Conservation (phyloP, 2,329 filamentous ascomycete species). For the Davidsoniella neocaledoniae region DNA sequence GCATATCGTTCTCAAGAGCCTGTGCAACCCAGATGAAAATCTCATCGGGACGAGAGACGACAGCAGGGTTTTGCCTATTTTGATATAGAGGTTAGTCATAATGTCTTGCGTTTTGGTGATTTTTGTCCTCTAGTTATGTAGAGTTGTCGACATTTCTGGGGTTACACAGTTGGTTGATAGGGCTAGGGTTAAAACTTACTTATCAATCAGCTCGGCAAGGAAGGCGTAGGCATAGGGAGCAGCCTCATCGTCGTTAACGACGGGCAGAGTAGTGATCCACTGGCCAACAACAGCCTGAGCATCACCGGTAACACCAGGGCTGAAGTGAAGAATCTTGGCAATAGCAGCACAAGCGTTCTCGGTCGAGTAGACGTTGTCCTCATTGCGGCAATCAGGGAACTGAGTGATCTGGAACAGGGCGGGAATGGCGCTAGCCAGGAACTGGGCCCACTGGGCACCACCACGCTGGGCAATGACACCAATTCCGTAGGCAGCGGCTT, state of each 20-base stretch:
- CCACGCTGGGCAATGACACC: conserved; percentile 91
- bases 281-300: conserved; percentile 59
- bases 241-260: conserved; percentile 91
- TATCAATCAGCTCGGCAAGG: conserved; percentile 76
- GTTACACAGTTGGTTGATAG: background rate
- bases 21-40: conserved; percentile 75
- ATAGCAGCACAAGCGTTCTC: conserved; percentile 95
- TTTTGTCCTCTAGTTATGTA: too few relatives aligned
- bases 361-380: conserved; percentile 92
- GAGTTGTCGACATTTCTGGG: background rate
- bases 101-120: too few relatives aligned
- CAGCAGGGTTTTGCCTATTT: conserved; percentile 64
- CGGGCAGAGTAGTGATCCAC: conserved; percentile 83
- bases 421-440: conserved; percentile 63
- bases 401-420: conserved; percentile 73
- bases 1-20: conserved; percentile 76
- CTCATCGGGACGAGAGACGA: conserved; percentile 60
- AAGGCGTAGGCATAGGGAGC: conserved; percentile 93
- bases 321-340: conserved; percentile 91
- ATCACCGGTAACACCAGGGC: conserved; percentile 58
- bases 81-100: conserved; percentile 3
- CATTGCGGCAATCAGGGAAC: conserved; percentile 63
- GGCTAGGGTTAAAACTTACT: conserved; percentile 43
- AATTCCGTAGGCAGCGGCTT: conserved; percentile 90
- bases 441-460: conserved; percentile 72